Conservation (phyloP, 2,329 filamentous ascomycete species). For the Talaromyces sp. region DNA sequence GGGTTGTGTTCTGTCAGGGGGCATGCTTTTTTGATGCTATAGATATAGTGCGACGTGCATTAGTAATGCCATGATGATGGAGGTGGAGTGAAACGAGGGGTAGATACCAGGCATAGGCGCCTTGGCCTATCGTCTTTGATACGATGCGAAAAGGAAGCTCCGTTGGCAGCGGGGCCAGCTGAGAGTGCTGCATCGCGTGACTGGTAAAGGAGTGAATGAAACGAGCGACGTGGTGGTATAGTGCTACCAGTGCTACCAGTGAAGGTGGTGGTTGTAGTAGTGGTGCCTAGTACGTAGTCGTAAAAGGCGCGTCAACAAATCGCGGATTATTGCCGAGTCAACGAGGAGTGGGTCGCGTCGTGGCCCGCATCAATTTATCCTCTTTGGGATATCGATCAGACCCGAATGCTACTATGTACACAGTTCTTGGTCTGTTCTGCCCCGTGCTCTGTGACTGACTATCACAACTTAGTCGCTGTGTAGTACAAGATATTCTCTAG, state of each 20-base stretch:
- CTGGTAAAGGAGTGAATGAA: neutral
- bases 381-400: conserved; percentile 23
- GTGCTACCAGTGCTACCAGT: neutral
- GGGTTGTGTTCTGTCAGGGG: conserved; percentile 66
- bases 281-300: no score
- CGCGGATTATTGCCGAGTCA: conserved; percentile 14
- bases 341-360: conserved; percentile 25
- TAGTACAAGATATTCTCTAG: no score
- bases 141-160: conserved; percentile 91
- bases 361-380: conserved; percentile 33
- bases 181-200: conserved; percentile 65
- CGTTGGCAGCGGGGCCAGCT: conserved; percentile 76
- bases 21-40: conserved; percentile 86
- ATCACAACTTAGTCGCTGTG: no score
- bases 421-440: no score
- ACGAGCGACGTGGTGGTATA: neutral
- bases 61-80: neutral
- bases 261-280: no score
- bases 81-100: neutral
- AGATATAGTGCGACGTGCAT: neutral
- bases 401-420: no score
- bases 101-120: conserved; percentile 87
- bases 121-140: conserved; percentile 92
- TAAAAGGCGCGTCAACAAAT: neutral
- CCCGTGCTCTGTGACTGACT: no score